Percentiles rank a stretch among this genome's conserved stretches.
Conservation (phyloP, 129 eudicot species). For the Helianthus annuus region HanXRQr2.0-SUNRISE NC_035443.2:19081581-19082080, state of each 20-base stretch:
- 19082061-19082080: constrained; percentile 84
- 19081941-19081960: constrained; percentile 75
- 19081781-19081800: constrained; percentile 38
- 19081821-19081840: constrained; percentile 67
- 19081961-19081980: constrained; percentile 67
- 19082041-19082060: constrained; percentile 50
- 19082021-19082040: constrained; percentile 56
- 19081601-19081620: constrained; percentile 36
- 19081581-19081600: constrained; percentile 19
- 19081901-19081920: constrained; percentile 22
- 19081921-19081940: constrained; percentile 35
- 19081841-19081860: constrained; percentile 72
- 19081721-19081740: constrained; percentile 70
- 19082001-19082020: constrained; percentile 80
- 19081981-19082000: constrained; percentile 61
- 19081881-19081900: constrained; percentile 8
- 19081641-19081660: neutral
- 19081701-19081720: constrained; percentile 31
- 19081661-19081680: neutral
- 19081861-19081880: constrained; percentile 15
- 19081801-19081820: constrained; percentile 41
- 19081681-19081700: neutral
- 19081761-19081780: constrained; percentile 42
- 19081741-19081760: constrained; percentile 42
- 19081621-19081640: constrained; percentile 31